Percentiles rank a stretch among this genome's conserved stretches.
phyloP scores from a whole-genome alignment of 495 filamentous ascomycete genomes.

The Daldinia loculata region DNA sequence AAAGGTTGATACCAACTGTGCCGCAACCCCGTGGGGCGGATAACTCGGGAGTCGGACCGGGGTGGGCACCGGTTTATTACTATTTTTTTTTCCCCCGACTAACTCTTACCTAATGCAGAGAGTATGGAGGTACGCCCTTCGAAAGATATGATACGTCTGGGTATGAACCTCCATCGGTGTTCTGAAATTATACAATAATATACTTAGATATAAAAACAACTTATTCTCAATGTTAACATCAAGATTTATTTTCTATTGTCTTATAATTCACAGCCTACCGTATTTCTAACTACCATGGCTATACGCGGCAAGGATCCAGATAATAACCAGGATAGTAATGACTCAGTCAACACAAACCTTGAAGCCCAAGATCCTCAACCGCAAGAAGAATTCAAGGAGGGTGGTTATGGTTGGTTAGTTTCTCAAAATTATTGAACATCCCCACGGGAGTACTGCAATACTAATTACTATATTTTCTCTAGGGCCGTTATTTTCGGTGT shows the following conservation, averaged over 20 bases:
- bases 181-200: not conserved
- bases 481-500: slow-evolving; percentile 63
- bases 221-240: not conserved
- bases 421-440: not conserved
- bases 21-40: slow-evolving; percentile 28
- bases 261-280: not conserved
- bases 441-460: not conserved
- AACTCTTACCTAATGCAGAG: slow-evolving; percentile 20
- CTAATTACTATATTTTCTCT: slow-evolving; percentile 1
- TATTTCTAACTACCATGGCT: slow-evolving; percentile 20
- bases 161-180: not conserved
- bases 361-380: slow-evolving; percentile 10
- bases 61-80: not conserved
- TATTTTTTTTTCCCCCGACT: slow-evolving; percentile 22
- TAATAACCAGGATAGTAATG: slow-evolving; percentile 14
- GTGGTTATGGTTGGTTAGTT: slow-evolving; percentile 58
- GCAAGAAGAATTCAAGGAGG: slow-evolving; percentile 52
- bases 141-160: not conserved
- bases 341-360: slow-evolving; percentile 14
- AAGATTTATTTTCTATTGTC: slow-evolving; percentile 3
- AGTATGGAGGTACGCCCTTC: not conserved
- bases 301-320: slow-evolving; percentile 7
- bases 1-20: not conserved
- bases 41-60: slow-evolving; percentile 24
- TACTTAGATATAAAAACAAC: not conserved